These are phyloP conservation scores for Tirmania nivea DNA, from an alignment of 495 filamentous ascomycete genomes.

Conservation along the genomic window DNA sequence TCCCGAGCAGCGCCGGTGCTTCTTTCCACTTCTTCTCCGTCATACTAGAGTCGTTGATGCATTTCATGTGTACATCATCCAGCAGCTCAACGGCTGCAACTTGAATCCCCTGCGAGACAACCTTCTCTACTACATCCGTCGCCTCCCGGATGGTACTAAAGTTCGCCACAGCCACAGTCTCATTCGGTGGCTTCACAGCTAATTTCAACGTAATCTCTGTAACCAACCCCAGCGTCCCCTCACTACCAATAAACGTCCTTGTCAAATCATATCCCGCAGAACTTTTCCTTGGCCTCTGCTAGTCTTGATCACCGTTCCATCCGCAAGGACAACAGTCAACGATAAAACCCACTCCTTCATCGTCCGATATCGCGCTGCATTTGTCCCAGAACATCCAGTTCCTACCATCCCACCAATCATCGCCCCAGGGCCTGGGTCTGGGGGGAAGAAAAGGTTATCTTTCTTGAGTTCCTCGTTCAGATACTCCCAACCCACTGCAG, in stretches of 20 bases:
- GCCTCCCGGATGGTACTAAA: conserved; percentile 56
- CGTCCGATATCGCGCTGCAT: conserved; percentile 60
- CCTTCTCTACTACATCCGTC: conserved; percentile 42
- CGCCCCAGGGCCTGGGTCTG: conserved; percentile 47
- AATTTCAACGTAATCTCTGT: conserved; percentile 60
- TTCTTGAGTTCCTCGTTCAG: conserved; percentile 58
- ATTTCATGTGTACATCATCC: conserved; percentile 64
- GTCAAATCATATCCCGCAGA: conserved; percentile 67
- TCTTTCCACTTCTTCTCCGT: conserved; percentile 54
- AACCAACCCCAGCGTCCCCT: conserved; percentile 57
- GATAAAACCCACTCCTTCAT: conserved; percentile 81
- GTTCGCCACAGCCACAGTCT: conserved; percentile 51
- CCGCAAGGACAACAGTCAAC: conserved; percentile 56
- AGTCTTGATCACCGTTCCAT: conserved; percentile 62
- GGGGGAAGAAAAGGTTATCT: conserved; percentile 69
- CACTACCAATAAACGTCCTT: conserved; percentile 50
- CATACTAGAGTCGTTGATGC: conserved; percentile 48
- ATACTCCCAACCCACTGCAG: conserved; percentile 75
- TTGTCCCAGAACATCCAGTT: conserved; percentile 60
- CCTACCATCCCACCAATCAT: conserved; percentile 42
- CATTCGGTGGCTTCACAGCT: conserved; percentile 39
- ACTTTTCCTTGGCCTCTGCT: conserved; percentile 50
- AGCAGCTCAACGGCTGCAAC: conserved; percentile 66
- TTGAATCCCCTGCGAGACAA: conserved; percentile 50
- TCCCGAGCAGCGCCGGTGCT: conserved; percentile 45